Evolutionary conservation across 2,329 filamentous ascomycete genomes (phyloP), one percentile per base, ranked within the genome.

Genomic region (Hymenoscyphus linearis): DNA sequence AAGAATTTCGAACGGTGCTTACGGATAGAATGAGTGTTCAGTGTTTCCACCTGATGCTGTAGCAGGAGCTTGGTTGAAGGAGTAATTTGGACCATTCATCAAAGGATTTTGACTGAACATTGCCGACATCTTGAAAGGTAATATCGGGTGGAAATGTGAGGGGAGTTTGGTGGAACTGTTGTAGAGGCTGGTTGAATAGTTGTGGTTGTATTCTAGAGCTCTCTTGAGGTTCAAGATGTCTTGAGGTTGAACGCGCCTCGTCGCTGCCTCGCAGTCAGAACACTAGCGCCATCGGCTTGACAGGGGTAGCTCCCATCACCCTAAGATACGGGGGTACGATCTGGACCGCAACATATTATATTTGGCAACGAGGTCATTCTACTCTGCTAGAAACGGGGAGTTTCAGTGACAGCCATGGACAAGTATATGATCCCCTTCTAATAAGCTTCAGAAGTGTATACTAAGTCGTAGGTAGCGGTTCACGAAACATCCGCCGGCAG

Each of bases 11-110:
- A 55, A 31, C 10, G 50, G 44, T 55, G 68, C 89, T 72, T 84
- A 96, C 93, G 93, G 93, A 78, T 96, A 93, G 80, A 97, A 97
- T 70, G 87, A 85, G 78, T 96, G 93, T 80, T 95, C 79, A 69
- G 83, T 81, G 64, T 80, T 79, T 72, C 84, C 82, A 67, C 82
- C 83, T 66, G 75, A 74, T 64, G 78, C 76, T 64, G 76, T 76
- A 73, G 78, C 80, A 72, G 85, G 84, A 58, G 80, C 76, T 71
- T 88, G 84, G 69, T 81, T 83, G 77, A 87, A 85, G 65, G 85
- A 86, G 77, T 88, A 88, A 79, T 84, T 87, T 72, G 85, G 84
- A 67, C 85, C 85, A 74, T 88, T 85, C 79, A 87, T 81, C 73
- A 86, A 72, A 68, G 85, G 84, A 75, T 87, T 88, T 76, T 88